A percentile compares a stretch with the other conserved stretches of the same genome.
Evolutionary conservation across 2,329 filamentous ascomycete genomes (phyloP).

Genomic region (Dendryphion nanum): DNA sequence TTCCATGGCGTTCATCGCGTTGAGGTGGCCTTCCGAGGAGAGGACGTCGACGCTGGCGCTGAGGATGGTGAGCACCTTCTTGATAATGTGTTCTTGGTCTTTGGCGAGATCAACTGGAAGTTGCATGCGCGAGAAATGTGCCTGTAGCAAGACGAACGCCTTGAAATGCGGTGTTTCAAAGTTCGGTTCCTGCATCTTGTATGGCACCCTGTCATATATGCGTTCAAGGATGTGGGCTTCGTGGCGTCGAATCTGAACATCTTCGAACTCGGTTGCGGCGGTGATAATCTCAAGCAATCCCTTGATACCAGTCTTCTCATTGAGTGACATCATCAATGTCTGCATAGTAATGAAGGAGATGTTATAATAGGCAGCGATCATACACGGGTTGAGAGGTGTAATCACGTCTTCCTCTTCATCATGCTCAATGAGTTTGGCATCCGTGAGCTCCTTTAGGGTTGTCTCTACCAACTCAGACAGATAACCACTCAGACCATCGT

Average conservation of each 20-base stretch:
- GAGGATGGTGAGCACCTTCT: conserved; percentile 81
- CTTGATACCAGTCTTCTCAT: conserved; percentile 88
- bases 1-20: conserved; percentile 98
- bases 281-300: conserved; percentile 96
- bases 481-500: conserved; percentile 91
- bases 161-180: conserved; percentile 98
- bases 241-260: conserved; percentile 89
- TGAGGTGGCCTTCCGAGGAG: conserved; percentile 91
- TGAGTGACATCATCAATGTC: conserved; percentile 90
- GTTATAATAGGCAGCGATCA: conserved; percentile 99
- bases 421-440: conserved; percentile 93
- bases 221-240: conserved; percentile 84
- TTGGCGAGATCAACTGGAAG: conserved; percentile 93
- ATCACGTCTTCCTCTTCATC: conserved; percentile 87
- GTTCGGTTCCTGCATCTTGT: conserved; percentile 85
- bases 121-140: conserved; percentile 97
- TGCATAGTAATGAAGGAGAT: conserved; percentile 99
- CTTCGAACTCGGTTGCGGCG: conserved; percentile 93
- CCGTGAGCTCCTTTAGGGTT: conserved; percentile 83
- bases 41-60: conserved; percentile 93
- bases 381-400: conserved; percentile 87
- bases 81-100: conserved; percentile 85
- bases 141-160: conserved; percentile 93
- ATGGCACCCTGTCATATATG: conserved; percentile 90
- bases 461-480: conserved; percentile 93